Evolutionary conservation across 306 rosid species (phyloP), one percentile per base, ranked within the genome.

Genomic region (Crataegus laevigata): DNA sequence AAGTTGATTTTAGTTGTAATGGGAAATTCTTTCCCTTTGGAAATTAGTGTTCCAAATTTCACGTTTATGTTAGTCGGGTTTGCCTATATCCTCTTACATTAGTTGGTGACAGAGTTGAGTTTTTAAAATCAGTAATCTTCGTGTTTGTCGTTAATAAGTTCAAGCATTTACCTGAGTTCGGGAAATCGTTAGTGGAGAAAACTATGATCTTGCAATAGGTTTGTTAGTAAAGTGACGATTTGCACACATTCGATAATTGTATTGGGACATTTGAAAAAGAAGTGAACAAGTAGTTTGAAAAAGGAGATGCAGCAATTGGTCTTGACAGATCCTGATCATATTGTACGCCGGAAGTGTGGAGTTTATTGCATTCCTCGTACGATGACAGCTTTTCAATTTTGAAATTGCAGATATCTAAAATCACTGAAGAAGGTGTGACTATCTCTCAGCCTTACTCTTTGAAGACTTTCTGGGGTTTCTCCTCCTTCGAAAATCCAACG

Each of bases 381-480:
- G n/a, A 75, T 76, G 68, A 81, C 63, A 4, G 61, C 15, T 38
- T 38, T 21, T 66, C 15, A 69, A 50, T 29, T 81, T 58, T 83
- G 72, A 82, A 77, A 77, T 86, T 82, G 76, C 90, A 93, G 96
- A 89, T 93, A 60, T 87, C 96, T 22, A 93, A 87, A 75, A 85
- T 93, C 71, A 90, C 96, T 10, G 96, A 89, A 61, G 94, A 86
- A 81, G 94, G 94, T 21, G 84, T 86, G 10, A 86, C 94, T 38
- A 66, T 86, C 77, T 90, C 85, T 68, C 85, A 84, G 65, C 94
- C 96, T 6, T 93, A 84, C 86, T 77, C 96, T 3, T 74, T 93
- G 90, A 93, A 87, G 85, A 93, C 96, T 32, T 90, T 87, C 88
- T 90, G 98, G 98, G 93, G 89, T 60, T 89, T 82, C 81, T 71